Conservation (phyloP, 768 basidiomycete species). For the Tulasnella sp. region DNA sequence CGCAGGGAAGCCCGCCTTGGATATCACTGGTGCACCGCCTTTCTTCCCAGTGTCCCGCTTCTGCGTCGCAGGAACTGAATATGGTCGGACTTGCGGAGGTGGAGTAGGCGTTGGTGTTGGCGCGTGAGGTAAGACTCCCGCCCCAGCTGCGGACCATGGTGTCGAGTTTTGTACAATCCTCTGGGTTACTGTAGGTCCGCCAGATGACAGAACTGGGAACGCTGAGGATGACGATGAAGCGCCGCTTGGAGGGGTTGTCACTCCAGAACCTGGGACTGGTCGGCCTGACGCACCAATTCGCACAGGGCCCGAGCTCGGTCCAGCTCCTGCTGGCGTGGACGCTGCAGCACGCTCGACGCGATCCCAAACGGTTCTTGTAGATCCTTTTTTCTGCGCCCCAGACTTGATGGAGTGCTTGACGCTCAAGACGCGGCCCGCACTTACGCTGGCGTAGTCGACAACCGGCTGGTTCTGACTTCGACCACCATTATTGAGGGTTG, state of each 20-base stretch:
- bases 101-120: slow-evolving; percentile 17
- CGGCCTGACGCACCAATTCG: slow-evolving; percentile 6
- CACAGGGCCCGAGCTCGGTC: slow-evolving; percentile 7
- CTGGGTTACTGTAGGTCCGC: slow-evolving; percentile 26
- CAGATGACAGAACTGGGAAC: slow-evolving; percentile 9
- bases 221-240: background rate
- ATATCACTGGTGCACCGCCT: slow-evolving; percentile 15
- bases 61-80: slow-evolving; percentile 40
- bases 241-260: slow-evolving; percentile 16
- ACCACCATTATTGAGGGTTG: slow-evolving; percentile 47
- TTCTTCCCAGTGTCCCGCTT: background rate
- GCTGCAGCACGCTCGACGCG: slow-evolving; percentile 76
- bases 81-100: slow-evolving; percentile 18
- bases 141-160: background rate
- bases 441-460: slow-evolving; percentile 61
- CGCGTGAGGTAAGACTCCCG: slow-evolving; percentile 30
- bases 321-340: slow-evolving; percentile 31
- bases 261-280: slow-evolving; percentile 25
- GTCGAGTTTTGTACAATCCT: slow-evolving; percentile 28
- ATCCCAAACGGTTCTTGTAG: slow-evolving; percentile 68
- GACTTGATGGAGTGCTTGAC: slow-evolving; percentile 65
- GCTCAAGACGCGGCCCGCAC: slow-evolving; percentile 73
- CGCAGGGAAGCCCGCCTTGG: slow-evolving; percentile 47
- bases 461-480: slow-evolving; percentile 20
- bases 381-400: slow-evolving; percentile 35